phyloP scores from a whole-genome alignment of 441 rosid species.

The Pelargonium australe region DNA sequence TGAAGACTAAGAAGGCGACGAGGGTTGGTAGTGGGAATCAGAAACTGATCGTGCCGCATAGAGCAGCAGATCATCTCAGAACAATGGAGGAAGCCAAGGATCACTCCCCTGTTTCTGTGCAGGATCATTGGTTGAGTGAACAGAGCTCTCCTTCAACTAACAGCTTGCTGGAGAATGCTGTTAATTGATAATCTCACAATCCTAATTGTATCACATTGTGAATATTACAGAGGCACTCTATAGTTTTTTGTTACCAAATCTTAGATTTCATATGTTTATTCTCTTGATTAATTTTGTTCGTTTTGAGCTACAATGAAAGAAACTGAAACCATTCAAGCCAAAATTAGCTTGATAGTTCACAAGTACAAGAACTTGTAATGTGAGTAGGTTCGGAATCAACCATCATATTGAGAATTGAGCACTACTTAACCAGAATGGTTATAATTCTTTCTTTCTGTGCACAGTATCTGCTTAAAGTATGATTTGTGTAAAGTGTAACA shows the following conservation, averaged over 20 bases:
- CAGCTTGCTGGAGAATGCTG: conserved; percentile 17
- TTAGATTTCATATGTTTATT: too few relatives aligned
- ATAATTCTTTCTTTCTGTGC: too few relatives aligned
- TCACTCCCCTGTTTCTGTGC: conserved; percentile 23
- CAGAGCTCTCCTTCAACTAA: conserved; percentile 22
- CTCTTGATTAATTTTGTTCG: too few relatives aligned
- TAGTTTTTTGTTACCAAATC: background rate
- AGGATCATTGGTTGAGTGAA: conserved; percentile 22
- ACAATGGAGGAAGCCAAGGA: conserved; percentile 11
- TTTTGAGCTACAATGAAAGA: too few relatives aligned
- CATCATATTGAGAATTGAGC: too few relatives aligned
- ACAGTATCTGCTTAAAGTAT: too few relatives aligned
- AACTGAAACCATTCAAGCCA: too few relatives aligned
- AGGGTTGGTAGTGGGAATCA: conserved; percentile 3
- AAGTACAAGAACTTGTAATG: too few relatives aligned
- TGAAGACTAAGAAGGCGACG: background rate
- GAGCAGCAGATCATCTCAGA: conserved; percentile 7
- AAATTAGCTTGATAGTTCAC: too few relatives aligned
- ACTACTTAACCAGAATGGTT: too few relatives aligned
- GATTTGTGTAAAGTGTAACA: too few relatives aligned
- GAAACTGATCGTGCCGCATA: background rate
- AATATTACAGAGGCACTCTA: background rate
- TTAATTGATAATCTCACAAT: background rate
- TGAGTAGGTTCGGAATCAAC: too few relatives aligned
- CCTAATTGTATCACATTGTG: background rate